Percentiles rank a stretch among this genome's conserved stretches.
phyloP scores from a whole-genome alignment of 345 rosid species.

The Cardamine chenopodiifolia region DNA sequence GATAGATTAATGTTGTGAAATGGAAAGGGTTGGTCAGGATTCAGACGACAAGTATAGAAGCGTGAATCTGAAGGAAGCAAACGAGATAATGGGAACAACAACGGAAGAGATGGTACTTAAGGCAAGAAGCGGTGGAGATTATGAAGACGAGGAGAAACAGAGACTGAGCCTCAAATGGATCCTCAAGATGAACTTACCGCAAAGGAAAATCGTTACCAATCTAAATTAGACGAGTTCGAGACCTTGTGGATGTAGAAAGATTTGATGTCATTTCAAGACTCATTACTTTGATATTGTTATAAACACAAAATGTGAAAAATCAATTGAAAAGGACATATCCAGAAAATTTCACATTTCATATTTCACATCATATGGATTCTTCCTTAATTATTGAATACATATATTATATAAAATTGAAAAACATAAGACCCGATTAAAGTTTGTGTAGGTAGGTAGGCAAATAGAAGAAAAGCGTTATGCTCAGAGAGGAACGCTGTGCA shows the following conservation, averaged over 20 bases:
- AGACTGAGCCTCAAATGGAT: slow-evolving; percentile 13
- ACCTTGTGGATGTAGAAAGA: slow-evolving; percentile 32
- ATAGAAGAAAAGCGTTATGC: slow-evolving; percentile 5
- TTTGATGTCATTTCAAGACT: not conserved
- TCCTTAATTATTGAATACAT: slow-evolving; percentile 13
- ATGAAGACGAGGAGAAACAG: slow-evolving; percentile 26
- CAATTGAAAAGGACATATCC: slow-evolving; percentile 12
- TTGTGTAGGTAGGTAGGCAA: slow-evolving; percentile 28
- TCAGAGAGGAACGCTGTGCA: slow-evolving; percentile 58
- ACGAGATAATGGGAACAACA: slow-evolving; percentile 71
- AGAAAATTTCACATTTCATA: not conserved
- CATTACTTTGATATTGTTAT: slow-evolving; percentile 1
- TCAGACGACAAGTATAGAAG: slow-evolving; percentile 48
- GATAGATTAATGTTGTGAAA: slow-evolving; percentile 8
- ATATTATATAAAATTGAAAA: not conserved
- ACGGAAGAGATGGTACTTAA: slow-evolving; percentile 75
- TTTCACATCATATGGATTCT: slow-evolving; percentile 23
- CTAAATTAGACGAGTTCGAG: slow-evolving; percentile 14
- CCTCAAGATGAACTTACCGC: slow-evolving; percentile 31
- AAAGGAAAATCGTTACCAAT: slow-evolving; percentile 28
- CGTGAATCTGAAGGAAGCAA: slow-evolving; percentile 58
- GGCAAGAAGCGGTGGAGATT: slow-evolving; percentile 48
- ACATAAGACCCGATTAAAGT: slow-evolving; percentile 1
- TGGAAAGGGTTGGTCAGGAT: slow-evolving; percentile 52
- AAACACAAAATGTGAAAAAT: not conserved